Percentiles rank a stretch among this genome's conserved stretches.
Conservation (phyloP, 1,139 yeast genomes). For the Torulaspora globosa region DNA sequence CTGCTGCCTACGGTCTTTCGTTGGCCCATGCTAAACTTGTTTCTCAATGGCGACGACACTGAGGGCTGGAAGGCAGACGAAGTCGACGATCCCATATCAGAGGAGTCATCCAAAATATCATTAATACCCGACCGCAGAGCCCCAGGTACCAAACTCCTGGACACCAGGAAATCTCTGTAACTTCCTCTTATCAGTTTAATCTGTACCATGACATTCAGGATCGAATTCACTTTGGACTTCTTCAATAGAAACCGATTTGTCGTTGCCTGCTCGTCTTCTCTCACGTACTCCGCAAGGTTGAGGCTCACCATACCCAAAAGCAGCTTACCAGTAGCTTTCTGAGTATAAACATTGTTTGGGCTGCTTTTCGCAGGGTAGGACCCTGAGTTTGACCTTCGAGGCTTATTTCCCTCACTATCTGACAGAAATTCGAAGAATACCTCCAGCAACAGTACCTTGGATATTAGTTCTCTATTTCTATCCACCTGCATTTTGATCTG, state of each 20-base stretch:
- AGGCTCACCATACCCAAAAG: slow-evolving; percentile 63
- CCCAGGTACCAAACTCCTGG: slow-evolving; percentile 21
- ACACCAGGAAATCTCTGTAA: slow-evolving; percentile 30
- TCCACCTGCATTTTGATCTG: slow-evolving; percentile 44
- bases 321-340: slow-evolving; percentile 38
- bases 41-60: slow-evolving; percentile 11
- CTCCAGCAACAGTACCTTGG: slow-evolving; percentile 39
- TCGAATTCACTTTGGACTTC: slow-evolving; percentile 77
- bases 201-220: slow-evolving; percentile 51
- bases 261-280: slow-evolving; percentile 46
- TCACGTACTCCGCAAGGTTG: slow-evolving; percentile 69
- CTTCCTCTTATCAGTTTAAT: slow-evolving; percentile 46
- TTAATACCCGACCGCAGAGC: slow-evolving; percentile 24
- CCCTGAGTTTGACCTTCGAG: slow-evolving; percentile 8
- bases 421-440: slow-evolving; percentile 37
- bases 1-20: slow-evolving; percentile 8
- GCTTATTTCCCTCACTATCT: slow-evolving; percentile 5
- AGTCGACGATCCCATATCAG: slow-evolving; percentile 18
- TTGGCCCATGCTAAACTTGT: slow-evolving; percentile 9
- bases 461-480: slow-evolving; percentile 36
- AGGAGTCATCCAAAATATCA: slow-evolving; percentile 24
- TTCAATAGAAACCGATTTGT: slow-evolving; percentile 64
- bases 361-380: slow-evolving; percentile 5
- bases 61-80: slow-evolving; percentile 17
- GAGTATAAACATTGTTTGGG: slow-evolving; percentile 20